Conservation (phyloP, 164 flowering plant species). For the Brasenia schreberi region DNA sequence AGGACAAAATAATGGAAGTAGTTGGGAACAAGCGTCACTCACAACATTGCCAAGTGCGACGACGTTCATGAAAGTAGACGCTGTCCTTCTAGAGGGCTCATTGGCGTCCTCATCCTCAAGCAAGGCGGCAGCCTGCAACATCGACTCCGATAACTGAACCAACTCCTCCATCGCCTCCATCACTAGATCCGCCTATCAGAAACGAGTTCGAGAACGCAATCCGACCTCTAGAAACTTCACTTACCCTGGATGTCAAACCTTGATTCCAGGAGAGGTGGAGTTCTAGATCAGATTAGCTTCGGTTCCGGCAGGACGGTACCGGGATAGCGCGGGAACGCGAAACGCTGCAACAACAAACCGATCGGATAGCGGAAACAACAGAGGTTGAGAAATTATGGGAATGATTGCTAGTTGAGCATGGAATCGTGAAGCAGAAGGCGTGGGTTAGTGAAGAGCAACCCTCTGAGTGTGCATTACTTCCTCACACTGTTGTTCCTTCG, state of each 20-base stretch:
- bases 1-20: background rate
- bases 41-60: constrained; percentile 97
- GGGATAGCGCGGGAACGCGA: too few relatives aligned
- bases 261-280: background rate
- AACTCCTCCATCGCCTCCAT: constrained; percentile 99
- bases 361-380: too few relatives aligned
- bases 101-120: constrained; percentile 92
- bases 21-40: constrained; percentile 18
- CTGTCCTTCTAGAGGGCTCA: constrained; percentile 41
- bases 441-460: too few relatives aligned
- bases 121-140: constrained; percentile 72
- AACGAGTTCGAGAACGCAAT: background rate
- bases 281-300: background rate
- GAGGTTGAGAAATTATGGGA: too few relatives aligned
- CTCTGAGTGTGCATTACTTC: too few relatives aligned
- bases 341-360: too few relatives aligned
- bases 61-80: constrained; percentile 78
- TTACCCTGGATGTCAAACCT: too few relatives aligned
- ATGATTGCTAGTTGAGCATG: too few relatives aligned
- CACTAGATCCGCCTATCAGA: background rate
- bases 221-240: background rate
- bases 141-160: constrained; percentile 68
- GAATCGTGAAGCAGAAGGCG: too few relatives aligned
- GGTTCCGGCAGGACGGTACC: background rate
- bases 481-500: too few relatives aligned